These are phyloP conservation scores for Margaritispora aquatica DNA, from an alignment of 495 filamentous ascomycete genomes.

Conservation along the genomic window DNA sequence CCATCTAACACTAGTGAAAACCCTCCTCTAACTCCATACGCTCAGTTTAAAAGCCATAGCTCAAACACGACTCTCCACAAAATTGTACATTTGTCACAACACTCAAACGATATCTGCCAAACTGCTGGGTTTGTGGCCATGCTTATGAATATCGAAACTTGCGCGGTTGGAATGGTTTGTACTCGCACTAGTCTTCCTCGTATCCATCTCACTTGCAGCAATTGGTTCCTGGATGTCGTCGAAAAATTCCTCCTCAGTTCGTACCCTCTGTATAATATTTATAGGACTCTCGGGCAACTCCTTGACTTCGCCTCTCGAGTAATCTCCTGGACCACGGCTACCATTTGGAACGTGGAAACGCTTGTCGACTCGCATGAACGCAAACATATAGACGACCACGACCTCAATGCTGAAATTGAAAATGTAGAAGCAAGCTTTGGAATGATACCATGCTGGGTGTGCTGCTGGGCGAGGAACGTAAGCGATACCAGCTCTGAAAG, in stretches of 20 bases:
- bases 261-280: slow-evolving; percentile 1
- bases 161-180: too few species aligned
- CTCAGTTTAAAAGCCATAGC: too few species aligned
- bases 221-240: not conserved
- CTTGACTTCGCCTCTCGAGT: not conserved
- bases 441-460: slow-evolving; percentile 61
- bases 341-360: slow-evolving; percentile 65
- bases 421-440: slow-evolving; percentile 67
- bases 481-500: slow-evolving; percentile 54
- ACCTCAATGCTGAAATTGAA: slow-evolving; percentile 75
- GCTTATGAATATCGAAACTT: too few species aligned
- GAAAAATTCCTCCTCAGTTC: slow-evolving; percentile 11
- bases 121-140: too few species aligned
- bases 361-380: slow-evolving; percentile 59
- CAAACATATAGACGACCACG: slow-evolving; percentile 57
- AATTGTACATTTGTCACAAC: too few species aligned
- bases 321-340: slow-evolving; percentile 18
- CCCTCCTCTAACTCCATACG: too few species aligned
- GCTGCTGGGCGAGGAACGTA: slow-evolving; percentile 47
- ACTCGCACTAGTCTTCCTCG: not conserved
- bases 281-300: not conserved
- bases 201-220: not conserved
- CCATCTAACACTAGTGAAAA: too few species aligned
- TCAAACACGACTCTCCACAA: too few species aligned
- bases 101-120: too few species aligned